These are phyloP conservation scores for Bryoglossum gracile DNA, from an alignment of 495 filamentous ascomycete species.

Conservation along the genomic window DNA sequence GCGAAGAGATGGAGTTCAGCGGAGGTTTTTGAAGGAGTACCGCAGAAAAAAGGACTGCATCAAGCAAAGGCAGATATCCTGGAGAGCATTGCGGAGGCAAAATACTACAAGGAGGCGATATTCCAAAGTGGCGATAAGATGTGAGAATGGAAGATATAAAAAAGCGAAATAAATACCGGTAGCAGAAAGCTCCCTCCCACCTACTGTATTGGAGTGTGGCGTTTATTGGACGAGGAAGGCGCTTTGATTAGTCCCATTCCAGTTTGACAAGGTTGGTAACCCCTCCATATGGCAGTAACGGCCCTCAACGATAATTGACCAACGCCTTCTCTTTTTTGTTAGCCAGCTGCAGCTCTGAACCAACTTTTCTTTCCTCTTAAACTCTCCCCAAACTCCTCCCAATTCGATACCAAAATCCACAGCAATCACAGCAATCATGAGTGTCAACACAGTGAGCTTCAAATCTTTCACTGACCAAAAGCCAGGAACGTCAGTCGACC, in stretches of 20 bases:
- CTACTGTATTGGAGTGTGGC: too few species aligned
- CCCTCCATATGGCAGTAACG: conserved; percentile 9
- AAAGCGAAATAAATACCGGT: too few species aligned
- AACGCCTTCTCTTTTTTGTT: conserved; percentile 17
- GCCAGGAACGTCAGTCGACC: conserved; percentile 85
- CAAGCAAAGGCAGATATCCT: conserved; percentile 84
- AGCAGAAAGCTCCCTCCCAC: too few species aligned
- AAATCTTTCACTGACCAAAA: conserved; percentile 90
- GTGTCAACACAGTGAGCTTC: conserved; percentile 66
- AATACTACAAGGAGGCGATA: conserved; percentile 62
- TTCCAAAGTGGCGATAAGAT: conserved; percentile 41
- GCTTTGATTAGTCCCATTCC: too few species aligned
- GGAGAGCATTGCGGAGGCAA: conserved; percentile 89
- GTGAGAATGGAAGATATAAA: too few species aligned
- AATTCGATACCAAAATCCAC: conserved; percentile 2
- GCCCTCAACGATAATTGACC: conserved; percentile 11
- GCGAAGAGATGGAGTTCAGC: conserved; percentile 69
- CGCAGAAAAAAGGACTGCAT: conserved; percentile 69
- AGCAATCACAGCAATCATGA: conserved; percentile 25
- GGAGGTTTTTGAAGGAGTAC: conserved; percentile 50
- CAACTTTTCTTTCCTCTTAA: background rate
- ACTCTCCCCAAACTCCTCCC: background rate
- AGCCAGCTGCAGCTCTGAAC: conserved; percentile 4
- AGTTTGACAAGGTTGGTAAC: conserved; percentile 3
- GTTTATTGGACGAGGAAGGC: conserved; percentile 3